Percentiles rank a stretch among this genome's conserved stretches.
Conservation (phyloP, 306 rosid species). For the Senna siamea region DNA sequence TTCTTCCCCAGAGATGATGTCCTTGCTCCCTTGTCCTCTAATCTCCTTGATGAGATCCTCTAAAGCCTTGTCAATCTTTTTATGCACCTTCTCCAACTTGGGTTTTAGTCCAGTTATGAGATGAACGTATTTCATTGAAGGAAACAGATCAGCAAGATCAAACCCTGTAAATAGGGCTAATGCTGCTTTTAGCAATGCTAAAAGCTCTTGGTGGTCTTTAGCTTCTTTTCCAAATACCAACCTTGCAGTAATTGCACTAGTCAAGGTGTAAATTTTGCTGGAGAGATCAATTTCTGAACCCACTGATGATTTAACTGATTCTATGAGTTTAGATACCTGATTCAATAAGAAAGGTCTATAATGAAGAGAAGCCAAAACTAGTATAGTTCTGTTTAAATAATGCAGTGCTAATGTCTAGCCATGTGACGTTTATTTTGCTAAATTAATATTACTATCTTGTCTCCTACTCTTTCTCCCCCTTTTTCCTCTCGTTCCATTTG, state of each 20-base stretch:
- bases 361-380: no score
- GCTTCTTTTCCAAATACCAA: slow-evolving; percentile 13
- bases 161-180: not conserved
- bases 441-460: no score
- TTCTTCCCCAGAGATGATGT: not conserved
- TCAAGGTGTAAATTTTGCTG: not conserved
- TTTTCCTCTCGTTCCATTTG: no score
- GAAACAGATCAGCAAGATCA: slow-evolving; percentile 1
- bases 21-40: not conserved
- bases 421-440: no score
- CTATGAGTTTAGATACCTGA: not conserved
- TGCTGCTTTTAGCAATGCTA: not conserved
- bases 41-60: slow-evolving; percentile 3
- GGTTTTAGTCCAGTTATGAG: not conserved
- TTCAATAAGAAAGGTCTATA: not conserved
- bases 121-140: not conserved
- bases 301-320: not conserved
- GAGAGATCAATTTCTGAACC: not conserved
- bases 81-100: slow-evolving; percentile 5
- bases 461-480: no score
- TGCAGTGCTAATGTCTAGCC: no score
- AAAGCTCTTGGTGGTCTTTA: slow-evolving; percentile 1
- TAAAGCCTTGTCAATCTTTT: not conserved
- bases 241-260: not conserved
- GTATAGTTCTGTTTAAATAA: no score